Percentiles rank a stretch among this genome's conserved stretches.
These are phyloP conservation scores for Vaccinium macrocarpon DNA, from an alignment of 148 eudicot genomes.

Conservation along the genomic window DNA sequence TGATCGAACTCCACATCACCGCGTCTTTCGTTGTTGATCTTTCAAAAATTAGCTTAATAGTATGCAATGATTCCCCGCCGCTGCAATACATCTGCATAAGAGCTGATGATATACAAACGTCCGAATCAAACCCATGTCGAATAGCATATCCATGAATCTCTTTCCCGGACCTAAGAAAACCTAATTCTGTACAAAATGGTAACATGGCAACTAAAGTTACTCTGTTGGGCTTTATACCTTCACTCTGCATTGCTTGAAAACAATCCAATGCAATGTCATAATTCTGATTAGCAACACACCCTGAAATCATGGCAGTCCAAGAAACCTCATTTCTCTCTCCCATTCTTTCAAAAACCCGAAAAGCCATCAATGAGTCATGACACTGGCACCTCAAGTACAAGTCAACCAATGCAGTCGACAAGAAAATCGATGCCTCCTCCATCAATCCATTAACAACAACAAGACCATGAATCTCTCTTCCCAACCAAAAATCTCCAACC, in stretches of 20 bases:
- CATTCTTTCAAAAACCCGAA: conserved; percentile 37
- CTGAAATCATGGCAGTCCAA: conserved; percentile 56
- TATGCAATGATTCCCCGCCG: conserved; percentile 13
- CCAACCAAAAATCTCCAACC: conserved; percentile 23
- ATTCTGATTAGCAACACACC: conserved; percentile 28
- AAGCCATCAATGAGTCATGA: conserved; percentile 31
- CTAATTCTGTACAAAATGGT: conserved; percentile 40
- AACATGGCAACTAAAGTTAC: conserved; percentile 43
- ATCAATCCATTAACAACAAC: conserved; percentile 33
- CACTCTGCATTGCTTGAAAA: conserved; percentile 38
- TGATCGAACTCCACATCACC: conserved; percentile 49
- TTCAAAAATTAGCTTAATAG: conserved; percentile 26
- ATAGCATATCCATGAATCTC: conserved; percentile 50
- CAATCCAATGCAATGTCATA: conserved; percentile 39
- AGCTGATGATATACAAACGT: conserved; percentile 35
- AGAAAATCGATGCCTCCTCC: conserved; percentile 27
- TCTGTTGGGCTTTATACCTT: conserved; percentile 36
- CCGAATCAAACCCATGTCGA: conserved; percentile 39
- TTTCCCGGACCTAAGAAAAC: conserved; percentile 30
- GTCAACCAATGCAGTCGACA: conserved; percentile 43
- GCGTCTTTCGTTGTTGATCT: conserved; percentile 31
- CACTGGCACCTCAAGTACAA: conserved; percentile 29
- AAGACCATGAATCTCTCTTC: conserved; percentile 46
- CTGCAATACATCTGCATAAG: conserved; percentile 38
- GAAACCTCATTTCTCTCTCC: conserved; percentile 46